Evolutionary conservation across 73 alveolate species (phyloP).

Genomic region (Durusdinium trenchii): DNA sequence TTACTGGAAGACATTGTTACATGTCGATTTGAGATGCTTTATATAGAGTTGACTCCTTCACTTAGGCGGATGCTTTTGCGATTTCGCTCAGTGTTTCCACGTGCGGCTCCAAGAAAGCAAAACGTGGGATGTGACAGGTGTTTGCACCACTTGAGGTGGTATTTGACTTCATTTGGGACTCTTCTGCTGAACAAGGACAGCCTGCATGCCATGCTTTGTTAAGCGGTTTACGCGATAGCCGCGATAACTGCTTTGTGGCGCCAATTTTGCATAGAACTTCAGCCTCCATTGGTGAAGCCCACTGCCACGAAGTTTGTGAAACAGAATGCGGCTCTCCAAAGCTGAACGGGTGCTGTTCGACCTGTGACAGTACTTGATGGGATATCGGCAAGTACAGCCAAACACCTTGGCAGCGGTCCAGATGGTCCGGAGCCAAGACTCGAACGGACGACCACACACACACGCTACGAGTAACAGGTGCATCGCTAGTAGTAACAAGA

Average conservation of each 20-base stretch:
- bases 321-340: no score
- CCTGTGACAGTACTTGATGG: conserved; percentile 95
- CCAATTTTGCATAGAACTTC: no score
- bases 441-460: not conserved
- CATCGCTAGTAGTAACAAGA: no score
- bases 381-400: conserved; percentile 79
- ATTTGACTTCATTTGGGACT: conserved; percentile 85
- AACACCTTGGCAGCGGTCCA: conserved; percentile 90
- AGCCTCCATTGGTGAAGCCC: no score
- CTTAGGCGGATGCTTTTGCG: conserved; percentile 2
- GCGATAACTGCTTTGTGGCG: no score
- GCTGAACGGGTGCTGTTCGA: not conserved
- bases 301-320: no score
- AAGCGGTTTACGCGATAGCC: no score
- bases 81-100: conserved; percentile 34
- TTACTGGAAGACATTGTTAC: no score
- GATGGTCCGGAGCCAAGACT: conserved; percentile 22
- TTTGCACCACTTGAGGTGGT: conserved; percentile 48
- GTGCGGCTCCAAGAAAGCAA: not conserved
- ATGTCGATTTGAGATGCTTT: no score
- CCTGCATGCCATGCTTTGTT: no score
- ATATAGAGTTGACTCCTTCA: no score
- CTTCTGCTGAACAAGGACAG: conserved; percentile 85
- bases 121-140: not conserved
- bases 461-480: not conserved